Conservation (phyloP, 352 stramenopile species). For the Phytophthora pseudosyringae region DNA sequence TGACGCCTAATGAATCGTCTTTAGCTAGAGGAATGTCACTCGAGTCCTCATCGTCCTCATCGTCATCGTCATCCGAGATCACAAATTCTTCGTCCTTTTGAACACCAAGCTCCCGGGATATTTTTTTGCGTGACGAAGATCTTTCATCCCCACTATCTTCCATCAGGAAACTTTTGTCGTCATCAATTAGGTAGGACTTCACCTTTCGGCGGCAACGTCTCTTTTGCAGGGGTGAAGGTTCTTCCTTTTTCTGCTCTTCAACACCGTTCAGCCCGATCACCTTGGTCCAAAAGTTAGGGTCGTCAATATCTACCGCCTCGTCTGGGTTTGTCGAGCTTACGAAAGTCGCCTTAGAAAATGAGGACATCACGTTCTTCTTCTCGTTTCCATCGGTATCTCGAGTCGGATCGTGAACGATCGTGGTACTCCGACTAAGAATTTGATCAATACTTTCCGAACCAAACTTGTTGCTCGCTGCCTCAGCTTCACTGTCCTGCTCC, state of each 20-base stretch:
- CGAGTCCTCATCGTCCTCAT: conserved; percentile 63
- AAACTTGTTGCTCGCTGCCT: conserved; percentile 96
- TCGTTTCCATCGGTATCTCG: conserved; percentile 46
- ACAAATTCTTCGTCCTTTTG: conserved; percentile 76
- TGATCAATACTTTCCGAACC: conserved; percentile 98
- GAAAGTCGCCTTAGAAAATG: conserved; percentile 94
- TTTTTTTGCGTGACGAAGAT: conserved; percentile 33
- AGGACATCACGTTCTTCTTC: conserved; percentile 86
- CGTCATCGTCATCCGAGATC: conserved; percentile 66
- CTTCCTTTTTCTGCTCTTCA: conserved; percentile 62
- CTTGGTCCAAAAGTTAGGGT: conserved; percentile 96
- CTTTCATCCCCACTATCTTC: conserved; percentile 65
- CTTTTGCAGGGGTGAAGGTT: conserved; percentile 80
- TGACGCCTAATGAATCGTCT: conserved; percentile 44
- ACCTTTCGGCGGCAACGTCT: conserved; percentile 70
- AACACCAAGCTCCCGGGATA: conserved; percentile 19
- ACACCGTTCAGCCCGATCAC: conserved; percentile 88
- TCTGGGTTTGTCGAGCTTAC: conserved; percentile 88
- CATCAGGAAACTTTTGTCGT: conserved; percentile 33
- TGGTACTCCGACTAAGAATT: conserved; percentile 94
- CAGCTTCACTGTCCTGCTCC: conserved; percentile 89
- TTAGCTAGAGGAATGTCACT: conserved; percentile 52
- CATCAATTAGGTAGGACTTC: conserved; percentile 77
- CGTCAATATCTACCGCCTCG: conserved; percentile 91
- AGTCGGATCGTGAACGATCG: conserved; percentile 88